Conservation (phyloP, 140 eudicot species). For the Oenanthe javanica region DNA sequence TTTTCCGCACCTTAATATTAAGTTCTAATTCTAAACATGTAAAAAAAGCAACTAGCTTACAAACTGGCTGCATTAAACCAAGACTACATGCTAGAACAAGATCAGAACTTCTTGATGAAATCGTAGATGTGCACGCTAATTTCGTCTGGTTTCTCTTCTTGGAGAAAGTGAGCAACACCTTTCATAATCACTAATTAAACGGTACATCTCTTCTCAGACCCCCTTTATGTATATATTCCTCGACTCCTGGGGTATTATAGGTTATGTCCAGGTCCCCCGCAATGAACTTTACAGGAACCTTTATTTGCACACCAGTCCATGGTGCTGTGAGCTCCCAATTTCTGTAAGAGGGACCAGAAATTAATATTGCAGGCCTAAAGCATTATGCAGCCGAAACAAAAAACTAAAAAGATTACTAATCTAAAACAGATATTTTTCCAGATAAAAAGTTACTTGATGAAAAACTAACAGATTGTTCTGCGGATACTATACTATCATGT, state of each 20-base stretch:
- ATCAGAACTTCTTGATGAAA: conserved; percentile 60
- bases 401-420: not conserved
- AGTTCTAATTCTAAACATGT: not conserved
- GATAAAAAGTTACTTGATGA: not conserved
- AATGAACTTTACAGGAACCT: conserved; percentile 88
- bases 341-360: conserved; percentile 27
- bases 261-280: conserved; percentile 89
- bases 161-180: conserved; percentile 76
- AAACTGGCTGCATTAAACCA: not conserved
- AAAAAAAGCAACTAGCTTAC: not conserved
- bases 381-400: not conserved
- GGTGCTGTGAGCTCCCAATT: conserved; percentile 78
- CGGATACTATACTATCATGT: not conserved
- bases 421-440: not conserved
- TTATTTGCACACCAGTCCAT: conserved; percentile 74
- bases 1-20: not conserved
- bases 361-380: not conserved
- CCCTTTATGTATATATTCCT: conserved; percentile 72
- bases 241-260: conserved; percentile 62
- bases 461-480: not conserved
- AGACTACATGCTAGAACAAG: not conserved
- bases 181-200: conserved; percentile 64
- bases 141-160: conserved; percentile 76
- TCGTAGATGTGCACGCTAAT: conserved; percentile 57
- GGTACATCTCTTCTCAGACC: conserved; percentile 70